Percentiles rank a stretch among this genome's conserved stretches.
Evolutionary conservation across 192 early-diverging fungal species (phyloP).

Genomic region (Gryganskiella cystojenkinii): DNA sequence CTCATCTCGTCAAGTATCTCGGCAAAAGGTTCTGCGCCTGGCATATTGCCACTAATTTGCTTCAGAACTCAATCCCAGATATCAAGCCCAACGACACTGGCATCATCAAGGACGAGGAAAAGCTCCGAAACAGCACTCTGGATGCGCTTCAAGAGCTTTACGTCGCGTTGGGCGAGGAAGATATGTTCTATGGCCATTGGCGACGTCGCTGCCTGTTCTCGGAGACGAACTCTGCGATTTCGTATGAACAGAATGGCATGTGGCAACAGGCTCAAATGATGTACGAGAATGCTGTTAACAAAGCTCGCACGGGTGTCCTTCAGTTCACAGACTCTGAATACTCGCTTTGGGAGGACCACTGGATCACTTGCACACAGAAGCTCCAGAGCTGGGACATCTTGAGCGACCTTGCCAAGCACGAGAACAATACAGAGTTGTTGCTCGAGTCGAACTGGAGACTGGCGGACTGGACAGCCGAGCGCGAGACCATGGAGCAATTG

Average conservation of each 20-base stretch:
- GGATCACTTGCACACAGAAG: constrained; percentile 90
- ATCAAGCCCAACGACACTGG: constrained; percentile 50
- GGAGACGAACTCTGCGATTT: constrained; percentile 97
- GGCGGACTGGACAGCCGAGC: constrained; percentile 93
- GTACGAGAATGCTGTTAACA: constrained; percentile 94
- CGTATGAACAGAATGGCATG: constrained; percentile 93
- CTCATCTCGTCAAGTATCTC: constrained; percentile 93
- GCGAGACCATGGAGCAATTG: constrained; percentile 77
- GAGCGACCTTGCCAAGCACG: constrained; percentile 90
- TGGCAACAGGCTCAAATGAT: constrained; percentile 92
- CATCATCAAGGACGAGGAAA: constrained; percentile 84
- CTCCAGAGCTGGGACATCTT: constrained; percentile 99
- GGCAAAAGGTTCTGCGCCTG: constrained; percentile 94
- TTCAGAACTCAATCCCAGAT: constrained; percentile 75
- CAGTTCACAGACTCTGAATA: constrained; percentile 97
- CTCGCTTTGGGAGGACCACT: constrained; percentile 97
- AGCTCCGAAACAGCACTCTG: constrained; percentile 86
- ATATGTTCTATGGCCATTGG: constrained; percentile 96
- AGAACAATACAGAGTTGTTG: constrained; percentile 86
- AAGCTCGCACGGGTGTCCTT: constrained; percentile 85
- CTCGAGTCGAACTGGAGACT: constrained; percentile 94
- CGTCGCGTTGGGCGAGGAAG: constrained; percentile 82
- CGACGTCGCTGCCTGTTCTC: constrained; percentile 85
- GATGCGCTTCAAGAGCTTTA: constrained; percentile 94
- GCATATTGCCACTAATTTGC: constrained; percentile 87